Percentiles rank a stretch among this genome's conserved stretches.
Evolutionary conservation across 139 green algal genomes (phyloP).

Genomic region (Chlamydomonas incerta): DNA sequence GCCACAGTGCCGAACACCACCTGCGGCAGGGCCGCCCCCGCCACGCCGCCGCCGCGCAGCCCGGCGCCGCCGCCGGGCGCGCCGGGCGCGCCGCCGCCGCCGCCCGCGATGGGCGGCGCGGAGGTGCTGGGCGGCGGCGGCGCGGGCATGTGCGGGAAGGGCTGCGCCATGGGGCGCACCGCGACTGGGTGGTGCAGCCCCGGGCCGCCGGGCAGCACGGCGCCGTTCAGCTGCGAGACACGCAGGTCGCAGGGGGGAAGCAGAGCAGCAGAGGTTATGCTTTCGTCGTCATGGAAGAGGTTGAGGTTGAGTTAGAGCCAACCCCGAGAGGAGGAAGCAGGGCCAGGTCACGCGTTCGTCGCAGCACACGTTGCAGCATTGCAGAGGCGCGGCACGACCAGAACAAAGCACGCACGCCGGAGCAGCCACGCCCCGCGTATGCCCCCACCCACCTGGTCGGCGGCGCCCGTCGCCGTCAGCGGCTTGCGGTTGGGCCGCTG

Average conservation of each 20-base stretch:
- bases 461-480: not conserved
- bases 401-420: too few species aligned
- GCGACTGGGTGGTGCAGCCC: slow-evolving; percentile 37
- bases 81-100: slow-evolving; percentile 2
- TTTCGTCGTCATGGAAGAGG: too few species aligned
- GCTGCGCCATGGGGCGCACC: not conserved
- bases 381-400: too few species aligned
- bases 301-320: too few species aligned
- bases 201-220: not conserved
- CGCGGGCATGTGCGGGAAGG: slow-evolving; percentile 8
- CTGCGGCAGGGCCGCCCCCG: not conserved
- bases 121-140: slow-evolving; percentile 37
- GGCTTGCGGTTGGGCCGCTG: slow-evolving; percentile 48
- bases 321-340: too few species aligned
- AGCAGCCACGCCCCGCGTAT: too few species aligned
- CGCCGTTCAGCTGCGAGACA: not conserved
- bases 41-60: not conserved
- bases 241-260: too few species aligned
- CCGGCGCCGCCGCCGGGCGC: not conserved
- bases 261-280: too few species aligned
- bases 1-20: not conserved
- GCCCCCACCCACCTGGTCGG: not conserved
- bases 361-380: too few species aligned
- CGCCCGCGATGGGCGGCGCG: slow-evolving; percentile 22
- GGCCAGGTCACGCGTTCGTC: too few species aligned